Base-by-base conservation (phyloP, 495 filamentous ascomycete species). In the Lasiosphaeria ovina region DNA sequence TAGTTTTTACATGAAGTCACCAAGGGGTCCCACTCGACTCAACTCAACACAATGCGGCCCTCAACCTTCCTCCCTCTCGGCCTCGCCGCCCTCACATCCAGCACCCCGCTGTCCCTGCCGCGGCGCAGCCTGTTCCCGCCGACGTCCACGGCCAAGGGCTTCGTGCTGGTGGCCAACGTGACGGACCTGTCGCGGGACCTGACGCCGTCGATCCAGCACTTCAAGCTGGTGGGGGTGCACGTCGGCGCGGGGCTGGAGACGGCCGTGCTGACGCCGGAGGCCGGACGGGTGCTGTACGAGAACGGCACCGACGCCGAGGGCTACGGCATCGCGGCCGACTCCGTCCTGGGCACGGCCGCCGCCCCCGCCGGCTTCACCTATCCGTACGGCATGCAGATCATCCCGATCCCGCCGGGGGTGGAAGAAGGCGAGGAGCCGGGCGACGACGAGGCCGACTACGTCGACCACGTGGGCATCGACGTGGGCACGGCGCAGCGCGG, bases 111-210 rank as follows among this genome's bases (percentile, higher is more conserved):
- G 5, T 14, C 5, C 44, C 12, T 47, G 12, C 0, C 12, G 5
- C 44, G 8, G 14, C 7, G 16, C 44, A 47, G 12, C 44, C 44
- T 47, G 12, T 47, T 14, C 44, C 44, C 53, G 35, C 11, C 53
- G 32, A 42, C 38, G 44, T 44, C 35, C 2, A 10, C 35, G 35
- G 32, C 35, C 35, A 31, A n/a, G 3, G 45, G 17, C 55, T 70
- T 70, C 61, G 52, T 40, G 14, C 61, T 70, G 31, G 38, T 70
- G 35, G 65, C 60, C 54, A 66, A 63, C 57, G 54, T 71, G n/a
- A 65, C 59, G 45, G 63, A 69, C 62, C 61, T 56, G 4, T 38
- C 66, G 2, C 61, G 53, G n/a, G 70, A 73, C 52, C 54, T 73
- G 16, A 42, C 45, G 38, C 68, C 70, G 2, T 60, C 70, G 0